These are phyloP conservation scores for Sugiyamaella japonica DNA, from an alignment of 1,139 yeast genomes.

Conservation along the genomic window DNA sequence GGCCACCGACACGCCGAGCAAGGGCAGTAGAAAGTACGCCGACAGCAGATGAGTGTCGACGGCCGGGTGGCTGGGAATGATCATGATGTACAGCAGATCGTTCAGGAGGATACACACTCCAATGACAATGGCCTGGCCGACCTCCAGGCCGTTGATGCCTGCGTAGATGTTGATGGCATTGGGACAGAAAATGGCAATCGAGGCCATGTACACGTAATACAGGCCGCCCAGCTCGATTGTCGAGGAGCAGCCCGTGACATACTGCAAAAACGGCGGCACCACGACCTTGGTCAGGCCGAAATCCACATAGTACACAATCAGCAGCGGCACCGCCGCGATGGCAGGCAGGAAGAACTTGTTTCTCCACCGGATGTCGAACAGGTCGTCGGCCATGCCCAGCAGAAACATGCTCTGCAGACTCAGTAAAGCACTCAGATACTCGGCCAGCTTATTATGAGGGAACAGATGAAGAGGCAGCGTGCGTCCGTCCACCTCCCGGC, in stretches of 20 bases:
- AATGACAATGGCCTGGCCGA: constrained; percentile 85
- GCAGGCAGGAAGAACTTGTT: constrained; percentile 96
- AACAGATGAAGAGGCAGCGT: constrained; percentile 45
- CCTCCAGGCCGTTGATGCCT: constrained; percentile 94
- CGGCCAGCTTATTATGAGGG: constrained; percentile 84
- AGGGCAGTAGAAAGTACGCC: constrained; percentile 76
- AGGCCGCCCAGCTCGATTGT: constrained; percentile 73
- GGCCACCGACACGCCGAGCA: constrained; percentile 80
- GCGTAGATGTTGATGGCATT: constrained; percentile 96
- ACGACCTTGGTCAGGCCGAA: constrained; percentile 91
- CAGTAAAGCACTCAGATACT: constrained; percentile 78
- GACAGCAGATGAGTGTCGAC: constrained; percentile 82
- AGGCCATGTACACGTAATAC: constrained; percentile 86
- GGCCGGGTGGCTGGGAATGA: constrained; percentile 58
- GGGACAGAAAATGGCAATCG: constrained; percentile 90
- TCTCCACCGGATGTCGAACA: constrained; percentile 95
- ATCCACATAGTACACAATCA: constrained; percentile 89
- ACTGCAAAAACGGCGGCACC: constrained; percentile 66
- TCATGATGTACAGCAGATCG: constrained; percentile 68
- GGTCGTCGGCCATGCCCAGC: constrained; percentile 89
- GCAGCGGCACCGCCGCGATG: constrained; percentile 85
- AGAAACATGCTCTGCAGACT: constrained; percentile 82
- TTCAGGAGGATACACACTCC: constrained; percentile 70
- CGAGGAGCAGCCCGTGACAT: constrained; percentile 31
- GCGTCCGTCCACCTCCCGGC: constrained; percentile 23